Percentiles rank a stretch among this genome's conserved stretches.
phyloP scores from a whole-genome alignment of 2,329 filamentous ascomycete genomes.

The Sporothrix globosa region DNA sequence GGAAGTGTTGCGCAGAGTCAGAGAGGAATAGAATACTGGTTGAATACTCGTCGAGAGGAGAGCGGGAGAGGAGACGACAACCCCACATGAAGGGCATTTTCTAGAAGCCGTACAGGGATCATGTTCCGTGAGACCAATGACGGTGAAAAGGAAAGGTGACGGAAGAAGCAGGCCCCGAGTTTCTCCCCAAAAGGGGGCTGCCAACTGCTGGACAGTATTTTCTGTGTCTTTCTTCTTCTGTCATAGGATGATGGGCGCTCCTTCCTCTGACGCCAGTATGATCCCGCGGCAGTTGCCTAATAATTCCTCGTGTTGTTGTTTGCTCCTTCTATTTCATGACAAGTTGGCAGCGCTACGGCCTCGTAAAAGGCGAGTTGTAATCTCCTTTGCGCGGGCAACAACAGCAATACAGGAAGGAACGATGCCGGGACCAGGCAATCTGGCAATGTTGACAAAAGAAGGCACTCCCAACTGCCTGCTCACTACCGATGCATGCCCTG shows the following conservation, averaged over 20 bases:
- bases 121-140: background rate
- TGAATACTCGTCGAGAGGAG: background rate
- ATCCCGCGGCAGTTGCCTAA: background rate
- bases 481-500: no score
- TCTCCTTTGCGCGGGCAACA: background rate
- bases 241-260: background rate
- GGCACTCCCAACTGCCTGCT: no score
- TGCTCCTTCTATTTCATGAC: slow-evolving; percentile 1
- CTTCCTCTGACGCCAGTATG: background rate
- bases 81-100: background rate
- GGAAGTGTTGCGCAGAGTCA: background rate
- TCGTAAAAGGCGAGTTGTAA: slow-evolving; percentile 4
- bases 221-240: background rate
- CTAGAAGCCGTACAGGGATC: slow-evolving; percentile 15
- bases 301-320: slow-evolving; percentile 19
- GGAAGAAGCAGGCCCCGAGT: background rate
- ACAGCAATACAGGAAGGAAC: no score
- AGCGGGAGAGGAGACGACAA: background rate
- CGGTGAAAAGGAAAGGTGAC: background rate
- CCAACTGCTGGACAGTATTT: background rate
- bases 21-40: background rate
- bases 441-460: background rate
- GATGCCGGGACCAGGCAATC: background rate
- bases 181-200: slow-evolving; percentile 6
- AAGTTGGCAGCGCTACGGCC: background rate